phyloP scores from a whole-genome alignment of 179 eudicot genomes.

The Pouteria campechiana region DNA sequence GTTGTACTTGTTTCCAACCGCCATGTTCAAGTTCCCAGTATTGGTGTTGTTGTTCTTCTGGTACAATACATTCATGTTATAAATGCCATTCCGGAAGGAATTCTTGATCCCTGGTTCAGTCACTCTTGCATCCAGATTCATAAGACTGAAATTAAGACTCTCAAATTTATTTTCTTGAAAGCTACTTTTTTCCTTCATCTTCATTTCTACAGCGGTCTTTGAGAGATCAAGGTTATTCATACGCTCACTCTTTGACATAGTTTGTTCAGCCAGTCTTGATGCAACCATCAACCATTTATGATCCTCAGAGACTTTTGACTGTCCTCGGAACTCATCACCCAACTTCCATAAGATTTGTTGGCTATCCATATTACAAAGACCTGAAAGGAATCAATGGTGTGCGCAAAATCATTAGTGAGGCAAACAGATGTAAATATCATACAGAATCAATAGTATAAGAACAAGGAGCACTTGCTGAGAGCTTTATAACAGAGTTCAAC shows the following conservation, averaged over 20 bases:
- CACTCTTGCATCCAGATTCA: slow-evolving; percentile 54
- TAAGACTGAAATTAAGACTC: slow-evolving; percentile 63
- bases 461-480: no score
- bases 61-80: slow-evolving; percentile 49
- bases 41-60: slow-evolving; percentile 43
- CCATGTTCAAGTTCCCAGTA: slow-evolving; percentile 30
- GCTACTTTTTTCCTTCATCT: slow-evolving; percentile 45
- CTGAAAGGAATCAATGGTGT: no score
- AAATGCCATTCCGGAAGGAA: slow-evolving; percentile 40
- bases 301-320: slow-evolving; percentile 66
- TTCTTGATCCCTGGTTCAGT: slow-evolving; percentile 37
- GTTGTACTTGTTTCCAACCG: slow-evolving; percentile 31
- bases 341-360: slow-evolving; percentile 72
- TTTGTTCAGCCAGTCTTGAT: slow-evolving; percentile 85
- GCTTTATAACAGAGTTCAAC: no score
- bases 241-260: slow-evolving; percentile 71
- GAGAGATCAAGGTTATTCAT: slow-evolving; percentile 76
- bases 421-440: no score
- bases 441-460: no score
- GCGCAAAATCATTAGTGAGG: no score
- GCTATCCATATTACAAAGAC: slow-evolving; percentile 53
- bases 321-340: slow-evolving; percentile 89
- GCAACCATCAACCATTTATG: slow-evolving; percentile 87
- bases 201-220: slow-evolving; percentile 48
- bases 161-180: slow-evolving; percentile 83